Evolutionary conservation across 768 basidiomycete genomes (phyloP).

Genomic region (Boletellus ananas): DNA sequence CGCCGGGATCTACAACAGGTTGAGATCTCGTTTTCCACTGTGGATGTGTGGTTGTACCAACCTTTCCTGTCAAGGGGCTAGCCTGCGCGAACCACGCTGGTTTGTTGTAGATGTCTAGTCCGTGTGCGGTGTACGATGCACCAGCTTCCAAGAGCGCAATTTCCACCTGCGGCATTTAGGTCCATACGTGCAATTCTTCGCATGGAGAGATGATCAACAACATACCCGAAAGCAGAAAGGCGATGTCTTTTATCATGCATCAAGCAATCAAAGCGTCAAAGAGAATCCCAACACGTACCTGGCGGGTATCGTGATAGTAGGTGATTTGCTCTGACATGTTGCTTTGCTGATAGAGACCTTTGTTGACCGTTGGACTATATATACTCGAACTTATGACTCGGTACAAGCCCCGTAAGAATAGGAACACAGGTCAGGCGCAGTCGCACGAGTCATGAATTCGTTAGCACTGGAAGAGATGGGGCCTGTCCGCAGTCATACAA

Average conservation of each 20-base stretch:
- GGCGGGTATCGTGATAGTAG: conserved; percentile 35
- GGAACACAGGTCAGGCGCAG: no score
- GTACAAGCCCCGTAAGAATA: no score
- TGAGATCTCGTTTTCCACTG: no score
- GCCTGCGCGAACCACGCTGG: conserved; percentile 64
- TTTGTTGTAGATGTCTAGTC: conserved; percentile 59
- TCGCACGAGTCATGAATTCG: no score
- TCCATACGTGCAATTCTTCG: not conserved
- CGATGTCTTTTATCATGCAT: conserved; percentile 38
- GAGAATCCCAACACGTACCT: conserved; percentile 28
- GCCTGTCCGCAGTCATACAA: no score
- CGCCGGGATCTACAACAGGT: conserved; percentile 44
- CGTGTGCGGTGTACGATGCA: conserved; percentile 43
- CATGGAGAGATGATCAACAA: not conserved
- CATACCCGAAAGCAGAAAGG: conserved; percentile 52
- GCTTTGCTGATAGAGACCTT: not conserved
- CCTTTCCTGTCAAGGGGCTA: conserved; percentile 59
- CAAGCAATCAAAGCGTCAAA: not conserved
- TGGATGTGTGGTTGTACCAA: conserved; percentile 17
- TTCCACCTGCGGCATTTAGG: conserved; percentile 40
- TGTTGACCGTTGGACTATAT: no score
- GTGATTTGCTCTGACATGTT: conserved; percentile 34
- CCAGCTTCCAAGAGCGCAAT: conserved; percentile 56
- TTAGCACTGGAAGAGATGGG: no score
- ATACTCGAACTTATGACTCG: no score